phyloP scores from a whole-genome alignment of 768 basidiomycete genomes.

The Tephrocybe sp. region DNA sequence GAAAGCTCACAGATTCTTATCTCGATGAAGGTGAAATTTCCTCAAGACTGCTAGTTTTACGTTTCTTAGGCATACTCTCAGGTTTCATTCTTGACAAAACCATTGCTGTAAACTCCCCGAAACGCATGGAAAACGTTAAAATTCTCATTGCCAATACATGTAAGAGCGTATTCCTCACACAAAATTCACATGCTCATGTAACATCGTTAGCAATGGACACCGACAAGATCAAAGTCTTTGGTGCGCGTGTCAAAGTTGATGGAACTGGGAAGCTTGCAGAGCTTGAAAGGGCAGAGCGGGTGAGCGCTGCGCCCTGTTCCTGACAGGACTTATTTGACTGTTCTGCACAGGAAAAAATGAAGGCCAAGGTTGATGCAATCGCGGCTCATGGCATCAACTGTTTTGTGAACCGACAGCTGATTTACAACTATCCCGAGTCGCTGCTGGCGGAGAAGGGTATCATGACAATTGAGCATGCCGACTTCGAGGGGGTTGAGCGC shows the following conservation, averaged over 20 bases:
- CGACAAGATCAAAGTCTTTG: constrained; percentile 99
- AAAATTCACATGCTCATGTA: constrained; percentile 25
- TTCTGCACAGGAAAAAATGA: constrained; percentile 94
- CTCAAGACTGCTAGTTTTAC: background rate
- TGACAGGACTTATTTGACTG: background rate
- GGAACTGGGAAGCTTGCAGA: constrained; percentile 96
- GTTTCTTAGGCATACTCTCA: constrained; percentile 26
- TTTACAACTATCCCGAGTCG: constrained; percentile 99
- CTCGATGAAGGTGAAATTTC: constrained; percentile 82
- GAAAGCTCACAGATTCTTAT: constrained; percentile 97
- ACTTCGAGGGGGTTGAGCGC: constrained; percentile 98
- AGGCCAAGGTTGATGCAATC: constrained; percentile 93
- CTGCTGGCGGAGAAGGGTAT: constrained; percentile 94
- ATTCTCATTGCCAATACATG: constrained; percentile 99
- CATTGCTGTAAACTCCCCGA: constrained; percentile 93
- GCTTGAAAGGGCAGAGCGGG: constrained; percentile 93
- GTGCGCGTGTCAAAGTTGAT: constrained; percentile 94
- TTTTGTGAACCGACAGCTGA: constrained; percentile 97
- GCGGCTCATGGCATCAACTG: constrained; percentile 93
- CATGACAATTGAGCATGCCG: constrained; percentile 96
- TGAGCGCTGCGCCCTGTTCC: constrained; percentile 27
- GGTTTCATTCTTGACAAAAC: constrained; percentile 98
- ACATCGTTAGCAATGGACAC: constrained; percentile 89
- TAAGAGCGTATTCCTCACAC: constrained; percentile 35
- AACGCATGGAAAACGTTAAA: constrained; percentile 91